phyloP scores from a whole-genome alignment of 495 filamentous ascomycete species.

The Beverwykella pulmonaria region DNA sequence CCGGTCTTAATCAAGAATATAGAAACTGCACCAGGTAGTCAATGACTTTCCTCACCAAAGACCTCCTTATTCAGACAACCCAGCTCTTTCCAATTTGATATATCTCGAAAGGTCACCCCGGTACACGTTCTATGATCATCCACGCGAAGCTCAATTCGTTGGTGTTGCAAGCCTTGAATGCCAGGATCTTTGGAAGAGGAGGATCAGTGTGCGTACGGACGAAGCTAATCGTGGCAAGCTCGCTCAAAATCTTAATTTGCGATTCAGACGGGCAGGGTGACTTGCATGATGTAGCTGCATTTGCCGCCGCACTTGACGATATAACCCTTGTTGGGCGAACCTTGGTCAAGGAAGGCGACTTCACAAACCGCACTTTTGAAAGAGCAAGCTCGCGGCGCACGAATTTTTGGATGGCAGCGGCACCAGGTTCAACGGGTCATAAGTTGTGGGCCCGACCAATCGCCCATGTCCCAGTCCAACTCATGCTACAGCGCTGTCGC shows the following conservation, averaged over 20 bases:
- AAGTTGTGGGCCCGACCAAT: neutral
- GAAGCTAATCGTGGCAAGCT: neutral
- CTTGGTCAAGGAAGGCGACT: neutral
- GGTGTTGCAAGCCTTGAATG: neutral
- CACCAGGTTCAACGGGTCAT: neutral
- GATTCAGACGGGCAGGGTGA: neutral
- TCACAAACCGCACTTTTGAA: neutral
- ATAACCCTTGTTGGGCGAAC: neutral
- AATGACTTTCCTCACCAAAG: neutral
- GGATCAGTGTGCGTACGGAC: neutral
- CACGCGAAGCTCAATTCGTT: conserved; percentile 4
- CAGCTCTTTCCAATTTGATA: neutral
- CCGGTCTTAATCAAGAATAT: neutral
- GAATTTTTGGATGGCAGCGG: neutral
- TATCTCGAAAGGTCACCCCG: neutral
- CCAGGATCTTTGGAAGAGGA: neutral
- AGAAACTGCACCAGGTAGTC: neutral
- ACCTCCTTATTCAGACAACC: neutral
- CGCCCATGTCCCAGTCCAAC: neutral
- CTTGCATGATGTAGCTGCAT: neutral
- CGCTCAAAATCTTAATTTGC: neutral
- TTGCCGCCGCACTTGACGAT: neutral
- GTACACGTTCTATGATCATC: conserved; percentile 1
- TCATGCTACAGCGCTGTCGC: neutral
- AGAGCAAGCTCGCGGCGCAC: conserved; percentile 1